These are phyloP conservation scores for Tillandsia fasciculata DNA, from an alignment of 176 grass and related monocot genomes.

Conservation along the genomic window DNA sequence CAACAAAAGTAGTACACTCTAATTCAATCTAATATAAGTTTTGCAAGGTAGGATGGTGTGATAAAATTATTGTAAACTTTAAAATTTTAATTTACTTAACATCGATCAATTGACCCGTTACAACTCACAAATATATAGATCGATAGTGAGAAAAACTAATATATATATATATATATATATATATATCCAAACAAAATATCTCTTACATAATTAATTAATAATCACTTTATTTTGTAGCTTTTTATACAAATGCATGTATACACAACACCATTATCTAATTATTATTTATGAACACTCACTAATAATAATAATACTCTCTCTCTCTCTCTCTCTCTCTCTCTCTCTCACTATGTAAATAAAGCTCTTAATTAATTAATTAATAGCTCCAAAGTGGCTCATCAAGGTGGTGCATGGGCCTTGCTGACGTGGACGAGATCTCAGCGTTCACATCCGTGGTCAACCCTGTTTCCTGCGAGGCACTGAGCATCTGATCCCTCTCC, in stretches of 20 bases:
- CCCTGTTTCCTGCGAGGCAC: constrained; percentile 46
- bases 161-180: too few species aligned
- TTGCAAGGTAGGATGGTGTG: too few species aligned
- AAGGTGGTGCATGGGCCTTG: constrained; percentile 19
- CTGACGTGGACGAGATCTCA: constrained; percentile 46
- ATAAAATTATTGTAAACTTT: too few species aligned
- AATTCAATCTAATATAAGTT: too few species aligned
- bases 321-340: background rate
- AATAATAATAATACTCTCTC: background rate
- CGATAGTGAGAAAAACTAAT: too few species aligned
- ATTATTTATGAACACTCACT: background rate
- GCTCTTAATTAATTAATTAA: constrained; percentile 2
- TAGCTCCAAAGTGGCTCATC: constrained; percentile 41
- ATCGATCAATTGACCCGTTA: too few species aligned
- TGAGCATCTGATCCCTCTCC: constrained; percentile 24
- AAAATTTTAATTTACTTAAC: too few species aligned
- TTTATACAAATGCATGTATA: background rate
- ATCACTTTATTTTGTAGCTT: background rate
- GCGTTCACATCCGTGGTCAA: constrained; percentile 59
- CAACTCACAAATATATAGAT: too few species aligned
- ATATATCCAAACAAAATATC: too few species aligned
- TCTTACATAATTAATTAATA: too few species aligned
- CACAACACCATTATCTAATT: too few species aligned
- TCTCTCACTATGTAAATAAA: background rate
- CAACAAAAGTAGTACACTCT: too few species aligned